Percentiles rank a stretch among this genome's conserved stretches.
These are phyloP conservation scores for Acacia crassicarpa DNA, from an alignment of 306 rosid genomes.

Conservation along the genomic window DNA sequence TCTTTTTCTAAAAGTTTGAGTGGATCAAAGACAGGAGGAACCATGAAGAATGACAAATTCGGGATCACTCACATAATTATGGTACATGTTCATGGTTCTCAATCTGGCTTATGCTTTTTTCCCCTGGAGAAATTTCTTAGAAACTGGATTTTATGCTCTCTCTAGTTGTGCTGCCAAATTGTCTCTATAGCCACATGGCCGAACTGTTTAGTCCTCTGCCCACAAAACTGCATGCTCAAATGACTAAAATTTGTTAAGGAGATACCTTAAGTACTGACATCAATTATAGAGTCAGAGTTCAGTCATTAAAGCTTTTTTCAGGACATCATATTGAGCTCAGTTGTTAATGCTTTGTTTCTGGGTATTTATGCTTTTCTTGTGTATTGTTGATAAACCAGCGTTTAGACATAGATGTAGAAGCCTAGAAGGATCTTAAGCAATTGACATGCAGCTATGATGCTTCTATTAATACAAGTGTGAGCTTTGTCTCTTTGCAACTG, in stretches of 20 bases:
- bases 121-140: background rate
- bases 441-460: background rate
- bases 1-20: conserved; percentile 55
- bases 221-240: background rate
- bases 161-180: background rate
- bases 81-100: conserved; percentile 44
- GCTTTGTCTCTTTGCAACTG: background rate
- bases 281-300: background rate
- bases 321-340: conserved; percentile 1
- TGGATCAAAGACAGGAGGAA: conserved; percentile 32
- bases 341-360: background rate
- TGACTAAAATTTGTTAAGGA: background rate
- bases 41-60: conserved; percentile 37
- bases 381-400: background rate
- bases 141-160: background rate
- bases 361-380: conserved; percentile 2
- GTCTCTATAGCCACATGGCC: background rate
- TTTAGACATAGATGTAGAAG: background rate
- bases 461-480: conserved; percentile 11
- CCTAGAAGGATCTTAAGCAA: conserved; percentile 9
- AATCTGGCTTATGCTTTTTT: conserved; percentile 19
- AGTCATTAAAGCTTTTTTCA: conserved; percentile 1
- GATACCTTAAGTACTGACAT: background rate
- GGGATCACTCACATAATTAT: conserved; percentile 86
- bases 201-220: background rate